phyloP scores from a whole-genome alignment of 192 early-diverging fungal species.

The Backusella mclennaniae region DNA sequence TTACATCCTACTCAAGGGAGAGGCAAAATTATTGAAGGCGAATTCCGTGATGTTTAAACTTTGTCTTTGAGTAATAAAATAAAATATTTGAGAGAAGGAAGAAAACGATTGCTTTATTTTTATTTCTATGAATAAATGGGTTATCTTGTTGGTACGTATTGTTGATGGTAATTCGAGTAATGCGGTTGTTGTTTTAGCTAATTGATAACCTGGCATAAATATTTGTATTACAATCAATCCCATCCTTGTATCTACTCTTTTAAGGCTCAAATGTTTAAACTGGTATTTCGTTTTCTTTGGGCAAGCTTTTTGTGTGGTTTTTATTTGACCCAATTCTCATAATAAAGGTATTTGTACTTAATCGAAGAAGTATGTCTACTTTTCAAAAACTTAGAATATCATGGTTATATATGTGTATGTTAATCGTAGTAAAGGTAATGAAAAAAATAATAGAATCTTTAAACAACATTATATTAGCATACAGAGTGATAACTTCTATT shows the following conservation, averaged over 20 bases:
- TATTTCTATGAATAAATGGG: not conserved
- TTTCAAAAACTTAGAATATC: no score
- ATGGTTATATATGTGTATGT: no score
- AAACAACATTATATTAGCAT: not conserved
- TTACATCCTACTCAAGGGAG: not conserved
- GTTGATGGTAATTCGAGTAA: no score
- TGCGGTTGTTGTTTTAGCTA: not conserved
- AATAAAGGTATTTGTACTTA: no score
- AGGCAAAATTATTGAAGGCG: conserved; percentile 15
- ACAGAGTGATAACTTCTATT: not conserved
- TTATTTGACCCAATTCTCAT: no score
- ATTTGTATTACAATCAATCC: not conserved
- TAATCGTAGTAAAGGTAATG: not conserved
- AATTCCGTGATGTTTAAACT: conserved; percentile 11
- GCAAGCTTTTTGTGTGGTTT: no score
- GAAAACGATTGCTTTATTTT: not conserved
- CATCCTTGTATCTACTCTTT: not conserved
- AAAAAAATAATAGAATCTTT: not conserved
- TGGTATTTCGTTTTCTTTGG: no score
- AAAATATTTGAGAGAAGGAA: not conserved
- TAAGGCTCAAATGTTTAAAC: not conserved
- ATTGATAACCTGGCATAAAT: not conserved
- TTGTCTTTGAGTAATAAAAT: not conserved
- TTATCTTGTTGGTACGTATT: not conserved
- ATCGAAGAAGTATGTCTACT: no score